Base-by-base conservation (phyloP, 2,329 filamentous ascomycete genomes). In the Penicillium digitatum region DNA sequence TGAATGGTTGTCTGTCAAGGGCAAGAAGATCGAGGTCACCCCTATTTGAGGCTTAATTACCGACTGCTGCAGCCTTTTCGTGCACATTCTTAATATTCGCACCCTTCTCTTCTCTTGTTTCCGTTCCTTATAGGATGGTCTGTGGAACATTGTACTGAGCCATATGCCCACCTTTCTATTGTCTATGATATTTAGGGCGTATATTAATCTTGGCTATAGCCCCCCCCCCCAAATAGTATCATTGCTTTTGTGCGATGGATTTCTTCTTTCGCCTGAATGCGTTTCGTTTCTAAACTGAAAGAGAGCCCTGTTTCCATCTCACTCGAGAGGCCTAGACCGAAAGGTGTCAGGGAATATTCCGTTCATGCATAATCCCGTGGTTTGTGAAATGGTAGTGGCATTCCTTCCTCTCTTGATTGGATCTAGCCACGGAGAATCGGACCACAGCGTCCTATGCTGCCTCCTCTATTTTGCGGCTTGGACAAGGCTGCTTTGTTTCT, bases 1-100 rank as follows among this genome's bases (percentile, higher is more conserved):
- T 12, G 68, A 76, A 56, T 77, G 74, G 74, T 66, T 72, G 49
- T 74, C 69, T 4, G 71, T 77, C 26, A 76, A 73, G 60, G 70
- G 68, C 5, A 71, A 63, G 52, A 69, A 66, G 29, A 48, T 70
- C 40, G 65, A 69, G n/a, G 51, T 62, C 49, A 34, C 50, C 9
- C 43, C 62, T 9, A 62, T 48, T 27, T 60, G 26, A 59, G 22
- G 10, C 8, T 27, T 3, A 45, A 14, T 9, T 20, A 12, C 11
- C 26, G 8, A 14, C 26, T 37, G 22, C 5, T 11, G 3, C 8
- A 11, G 8, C n/a, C 11, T 43, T 34, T 61, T 60, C 55, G 20
- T 61, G 58, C 58, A 62, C 57, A 62, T 55, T 51, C 12, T 58
- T 56, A 11, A 24, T 18, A 14, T 24, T 38, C 3, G 31, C 2